Base-by-base conservation (phyloP, 345 rosid genomes). In the Brassica napus region DNA sequence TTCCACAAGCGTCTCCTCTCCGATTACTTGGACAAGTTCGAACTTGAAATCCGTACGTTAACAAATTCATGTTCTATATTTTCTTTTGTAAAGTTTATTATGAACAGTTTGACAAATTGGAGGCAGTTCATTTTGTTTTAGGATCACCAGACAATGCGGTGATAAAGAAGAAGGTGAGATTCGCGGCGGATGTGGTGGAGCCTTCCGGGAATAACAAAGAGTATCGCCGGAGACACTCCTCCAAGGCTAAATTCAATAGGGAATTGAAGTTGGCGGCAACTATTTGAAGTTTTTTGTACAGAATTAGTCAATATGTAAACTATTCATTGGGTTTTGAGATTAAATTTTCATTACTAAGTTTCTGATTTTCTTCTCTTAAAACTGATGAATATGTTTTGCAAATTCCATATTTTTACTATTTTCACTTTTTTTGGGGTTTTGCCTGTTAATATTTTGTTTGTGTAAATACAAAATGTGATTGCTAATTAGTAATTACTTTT, bases 151-250 rank as follows among this genome's bases (percentile, higher is more conserved):
- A 75, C 8, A 75, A 65, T 23, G 71, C 24, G 76, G 80, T 44
- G 81, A 72, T 77, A 65, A 89, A 84, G 84, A 94, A 91, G 77
- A 90, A 79, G 84, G 97, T 93, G 34, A 78, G 94, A 71, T 92
- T 94, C 73, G 93, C 98, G 5, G 91, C 84, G 4, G 93, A 91
- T 64, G 97, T 91, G 83, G 82, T 88, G 52, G 96, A 89, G 77
- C 90, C 94, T 0, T 92, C 97, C 3, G 81, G 82, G 8, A 84
- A 89, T 37, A 89, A 87, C 77, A 85, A 86, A 68, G 90, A 92
- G 63, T 87, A 89, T 83, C 80, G 97, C 68, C 84, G 65, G 75
- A 81, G 80, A 73, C 77, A 81, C 55, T 79, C 75, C 1, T 74
- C 37, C 37, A 79, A 37, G 30, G 65, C 68, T 12, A 80, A 49